Conservation (phyloP, 148 eudicot genomes). For the Persicaria maculosa region DNA sequence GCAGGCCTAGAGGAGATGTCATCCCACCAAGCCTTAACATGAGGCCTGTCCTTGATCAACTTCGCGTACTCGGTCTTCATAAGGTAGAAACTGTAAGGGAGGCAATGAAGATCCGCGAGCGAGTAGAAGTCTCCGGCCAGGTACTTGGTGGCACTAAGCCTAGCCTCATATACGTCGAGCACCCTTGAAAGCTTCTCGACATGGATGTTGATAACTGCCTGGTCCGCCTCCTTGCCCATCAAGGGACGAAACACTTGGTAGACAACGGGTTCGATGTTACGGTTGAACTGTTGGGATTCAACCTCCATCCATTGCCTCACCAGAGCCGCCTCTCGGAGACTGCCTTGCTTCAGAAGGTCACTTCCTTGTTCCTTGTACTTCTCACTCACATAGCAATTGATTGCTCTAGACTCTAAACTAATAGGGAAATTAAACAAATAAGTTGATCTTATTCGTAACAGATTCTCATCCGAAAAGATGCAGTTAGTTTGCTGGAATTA, state of each 20-base stretch:
- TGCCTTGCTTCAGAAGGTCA: slow-evolving; percentile 21
- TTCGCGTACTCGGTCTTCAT: slow-evolving; percentile 27
- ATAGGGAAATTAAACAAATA: not conserved
- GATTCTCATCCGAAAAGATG: too few relatives aligned
- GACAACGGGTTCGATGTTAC: slow-evolving; percentile 26
- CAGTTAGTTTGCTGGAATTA: too few relatives aligned
- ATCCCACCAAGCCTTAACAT: slow-evolving; percentile 42
- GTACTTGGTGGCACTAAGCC: slow-evolving; percentile 28
- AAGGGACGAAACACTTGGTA: slow-evolving; percentile 20
- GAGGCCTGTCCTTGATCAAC: slow-evolving; percentile 23
- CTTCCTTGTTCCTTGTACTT: slow-evolving; percentile 27
- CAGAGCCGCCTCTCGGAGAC: slow-evolving; percentile 23
- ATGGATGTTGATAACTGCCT: slow-evolving; percentile 21
- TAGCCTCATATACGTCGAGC: slow-evolving; percentile 27
- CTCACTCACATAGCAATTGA: slow-evolving; percentile 27
- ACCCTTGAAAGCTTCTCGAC: slow-evolving; percentile 24
- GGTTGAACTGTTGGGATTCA: slow-evolving; percentile 30
- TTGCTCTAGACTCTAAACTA: slow-evolving; percentile 34
- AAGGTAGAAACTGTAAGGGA: slow-evolving; percentile 25
- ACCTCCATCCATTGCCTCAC: slow-evolving; percentile 42
- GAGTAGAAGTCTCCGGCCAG: slow-evolving; percentile 37
- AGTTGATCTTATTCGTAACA: too few relatives aligned
- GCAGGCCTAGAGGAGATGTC: slow-evolving; percentile 31
- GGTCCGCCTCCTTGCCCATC: slow-evolving; percentile 22
- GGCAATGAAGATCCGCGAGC: slow-evolving; percentile 38